Percentiles rank a stretch among this genome's conserved stretches.
These are phyloP conservation scores for Pyrenopolyporus hunteri DNA, from an alignment of 495 filamentous ascomycete genomes.

Conservation along the genomic window DNA sequence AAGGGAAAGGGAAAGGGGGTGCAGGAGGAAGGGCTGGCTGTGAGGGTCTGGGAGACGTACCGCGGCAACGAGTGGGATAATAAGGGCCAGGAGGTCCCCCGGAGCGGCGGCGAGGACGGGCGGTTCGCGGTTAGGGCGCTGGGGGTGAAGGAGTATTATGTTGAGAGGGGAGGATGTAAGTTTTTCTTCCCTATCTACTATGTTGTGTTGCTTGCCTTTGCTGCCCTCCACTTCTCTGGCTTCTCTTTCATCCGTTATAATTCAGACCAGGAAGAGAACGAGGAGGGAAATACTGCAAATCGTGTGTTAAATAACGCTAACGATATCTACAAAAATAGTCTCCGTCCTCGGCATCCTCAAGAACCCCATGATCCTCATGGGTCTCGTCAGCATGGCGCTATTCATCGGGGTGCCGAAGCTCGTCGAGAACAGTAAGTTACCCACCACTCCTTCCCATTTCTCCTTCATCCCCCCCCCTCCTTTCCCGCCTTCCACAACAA, in stretches of 20 bases:
- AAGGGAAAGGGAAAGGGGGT: slow-evolving; percentile 48
- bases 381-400: slow-evolving; percentile 75
- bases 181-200: slow-evolving; percentile 31
- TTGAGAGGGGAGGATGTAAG: slow-evolving; percentile 75
- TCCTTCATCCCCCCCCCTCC: neutral
- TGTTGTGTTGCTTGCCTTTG: neutral
- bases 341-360: slow-evolving; percentile 73
- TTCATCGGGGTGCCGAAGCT: slow-evolving; percentile 92
- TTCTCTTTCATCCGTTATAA: neutral
- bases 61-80: slow-evolving; percentile 88
- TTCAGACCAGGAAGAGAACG: neutral
- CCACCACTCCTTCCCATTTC: too few species aligned
- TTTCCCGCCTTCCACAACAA: neutral
- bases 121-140: slow-evolving; percentile 66
- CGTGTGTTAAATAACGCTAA: slow-evolving; percentile 2
- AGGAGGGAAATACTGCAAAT: neutral
- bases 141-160: slow-evolving; percentile 72
- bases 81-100: slow-evolving; percentile 67
- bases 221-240: neutral
- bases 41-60: slow-evolving; percentile 82
- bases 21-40: slow-evolving; percentile 43
- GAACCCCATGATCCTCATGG: slow-evolving; percentile 94
- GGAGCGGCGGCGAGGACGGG: slow-evolving; percentile 34
- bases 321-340: slow-evolving; percentile 37
- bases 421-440: slow-evolving; percentile 93